Percentiles rank a stretch among this genome's conserved stretches.
phyloP scores from a whole-genome alignment of 2,329 filamentous ascomycete species.

The Nothopassalora personata region DNA sequence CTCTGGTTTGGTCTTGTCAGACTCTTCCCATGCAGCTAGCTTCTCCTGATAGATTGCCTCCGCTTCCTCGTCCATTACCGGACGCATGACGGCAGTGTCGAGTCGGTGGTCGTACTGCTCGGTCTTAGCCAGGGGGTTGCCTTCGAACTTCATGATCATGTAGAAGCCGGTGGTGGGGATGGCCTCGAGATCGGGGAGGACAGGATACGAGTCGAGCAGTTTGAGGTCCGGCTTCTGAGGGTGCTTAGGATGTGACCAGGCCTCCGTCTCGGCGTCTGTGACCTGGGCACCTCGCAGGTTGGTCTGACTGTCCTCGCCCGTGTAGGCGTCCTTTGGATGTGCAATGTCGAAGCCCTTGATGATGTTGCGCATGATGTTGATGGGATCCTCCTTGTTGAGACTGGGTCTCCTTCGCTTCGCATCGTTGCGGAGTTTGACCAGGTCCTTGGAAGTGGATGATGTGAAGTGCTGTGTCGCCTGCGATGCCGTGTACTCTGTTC shows the following conservation, averaged over 20 bases:
- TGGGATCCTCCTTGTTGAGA: slow-evolving; percentile 51
- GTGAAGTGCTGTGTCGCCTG: slow-evolving; percentile 44
- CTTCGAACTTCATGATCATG: slow-evolving; percentile 57
- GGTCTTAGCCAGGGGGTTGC: slow-evolving; percentile 49
- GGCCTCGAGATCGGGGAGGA: slow-evolving; percentile 57
- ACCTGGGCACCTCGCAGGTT: slow-evolving; percentile 50
- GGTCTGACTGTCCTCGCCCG: slow-evolving; percentile 57
- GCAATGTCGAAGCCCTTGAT: slow-evolving; percentile 61
- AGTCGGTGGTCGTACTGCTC: slow-evolving; percentile 54
- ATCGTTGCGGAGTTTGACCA: slow-evolving; percentile 42
- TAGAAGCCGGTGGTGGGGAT: slow-evolving; percentile 55
- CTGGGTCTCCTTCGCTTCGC: slow-evolving; percentile 34
- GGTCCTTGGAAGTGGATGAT: slow-evolving; percentile 50
- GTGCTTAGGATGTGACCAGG: slow-evolving; percentile 57
- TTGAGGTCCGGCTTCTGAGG: slow-evolving; percentile 54
- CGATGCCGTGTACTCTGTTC: slow-evolving; percentile 87
- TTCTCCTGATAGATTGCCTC: slow-evolving; percentile 48
- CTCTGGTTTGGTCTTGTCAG: slow-evolving; percentile 46
- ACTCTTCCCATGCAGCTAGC: slow-evolving; percentile 42
- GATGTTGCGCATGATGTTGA: slow-evolving; percentile 56
- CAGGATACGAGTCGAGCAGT: slow-evolving; percentile 55
- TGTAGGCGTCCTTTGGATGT: slow-evolving; percentile 60
- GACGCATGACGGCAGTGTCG: slow-evolving; percentile 54
- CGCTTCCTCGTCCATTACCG: slow-evolving; percentile 43
- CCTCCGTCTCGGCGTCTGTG: slow-evolving; percentile 51